A percentile compares a stretch with the other conserved stretches of the same genome.
Evolutionary conservation across 2,329 filamentous ascomycete genomes (phyloP).

Genomic region (Aspergillus fumigatus): DNA sequence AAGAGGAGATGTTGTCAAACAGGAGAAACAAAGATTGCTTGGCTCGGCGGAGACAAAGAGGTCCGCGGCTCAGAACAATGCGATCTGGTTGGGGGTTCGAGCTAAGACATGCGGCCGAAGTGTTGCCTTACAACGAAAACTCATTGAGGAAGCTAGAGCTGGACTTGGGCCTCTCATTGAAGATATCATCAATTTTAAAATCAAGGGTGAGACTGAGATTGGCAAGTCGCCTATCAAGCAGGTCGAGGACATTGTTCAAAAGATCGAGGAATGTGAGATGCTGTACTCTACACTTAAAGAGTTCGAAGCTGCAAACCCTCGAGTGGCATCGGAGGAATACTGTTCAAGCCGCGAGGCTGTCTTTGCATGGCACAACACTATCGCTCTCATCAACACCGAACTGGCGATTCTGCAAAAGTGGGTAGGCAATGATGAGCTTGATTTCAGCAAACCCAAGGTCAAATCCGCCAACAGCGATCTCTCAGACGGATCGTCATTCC

Average conservation of each 20-base stretch:
- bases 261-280: slow-evolving; percentile 83
- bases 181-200: slow-evolving; percentile 86
- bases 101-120: slow-evolving; percentile 80
- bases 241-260: slow-evolving; percentile 80
- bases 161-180: slow-evolving; percentile 73
- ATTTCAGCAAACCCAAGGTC: slow-evolving; percentile 74
- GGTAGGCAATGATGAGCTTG: slow-evolving; percentile 93
- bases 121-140: slow-evolving; percentile 74
- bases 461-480: slow-evolving; percentile 67
- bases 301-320: slow-evolving; percentile 69
- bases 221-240: slow-evolving; percentile 85
- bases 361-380: slow-evolving; percentile 95
- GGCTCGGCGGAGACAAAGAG: slow-evolving; percentile 72
- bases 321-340: slow-evolving; percentile 72
- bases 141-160: slow-evolving; percentile 78
- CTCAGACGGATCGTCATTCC: slow-evolving; percentile 85
- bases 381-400: slow-evolving; percentile 91
- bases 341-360: slow-evolving; percentile 81
- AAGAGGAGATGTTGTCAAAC: slow-evolving; percentile 92
- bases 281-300: slow-evolving; percentile 77
- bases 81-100: slow-evolving; percentile 83
- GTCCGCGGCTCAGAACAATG: slow-evolving; percentile 62
- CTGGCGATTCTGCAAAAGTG: slow-evolving; percentile 86
- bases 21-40: slow-evolving; percentile 94
- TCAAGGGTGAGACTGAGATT: slow-evolving; percentile 87